Base-by-base conservation (phyloP, 2,329 filamentous ascomycete genomes). In the Niveomyces coronatus region DNA sequence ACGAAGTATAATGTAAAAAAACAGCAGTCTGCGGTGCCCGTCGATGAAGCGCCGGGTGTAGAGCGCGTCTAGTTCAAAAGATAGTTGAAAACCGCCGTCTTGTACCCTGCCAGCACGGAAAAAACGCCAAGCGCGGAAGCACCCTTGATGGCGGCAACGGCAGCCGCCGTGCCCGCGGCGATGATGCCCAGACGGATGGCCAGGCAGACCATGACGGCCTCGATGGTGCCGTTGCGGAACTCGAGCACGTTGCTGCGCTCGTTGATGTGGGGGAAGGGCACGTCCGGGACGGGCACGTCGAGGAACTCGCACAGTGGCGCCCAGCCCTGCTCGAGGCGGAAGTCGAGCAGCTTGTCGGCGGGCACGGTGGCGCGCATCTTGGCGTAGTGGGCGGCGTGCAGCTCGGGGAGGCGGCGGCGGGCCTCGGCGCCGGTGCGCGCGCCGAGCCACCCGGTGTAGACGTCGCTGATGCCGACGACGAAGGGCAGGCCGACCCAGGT, bases 211-310 rank as follows among this genome's bases (percentile, higher is more conserved):
- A 39, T 26, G 30, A 39, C 37, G 14, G 37, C 37, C 20, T 39
- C 30, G 10, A 33, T 33, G 17, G 30, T 39, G 28, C 37, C 38
- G 22, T 40, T 40, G 28, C 38, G 38, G 32, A 40, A 40, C 28
- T 35, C 32, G 13, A 40, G 27, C 2, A 40, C 20, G 10, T 30
- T 28, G 20, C 22, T 35, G 32, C 38, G 31, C 32, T 40, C 38
- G 15, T 60, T 59, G 42, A 57, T 57, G 40, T 60, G 56, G 9
- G 56, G 56, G 41, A 60, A 61, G 15, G 54, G 55, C 14, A 45
- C 37, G 35, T 59, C 50, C 3, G 57, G 54, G 20, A 57, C 41
- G 6, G 56, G 54, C n/a, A 56, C 48, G 41, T 53, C 45, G 26
- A 59, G 49, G 35, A 58, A 57, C 39, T 50, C 50, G 47, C 55